These are phyloP conservation scores for Teunomyces barrocoloradensis DNA, from an alignment of 805 yeast species.

Conservation along the genomic window DNA sequence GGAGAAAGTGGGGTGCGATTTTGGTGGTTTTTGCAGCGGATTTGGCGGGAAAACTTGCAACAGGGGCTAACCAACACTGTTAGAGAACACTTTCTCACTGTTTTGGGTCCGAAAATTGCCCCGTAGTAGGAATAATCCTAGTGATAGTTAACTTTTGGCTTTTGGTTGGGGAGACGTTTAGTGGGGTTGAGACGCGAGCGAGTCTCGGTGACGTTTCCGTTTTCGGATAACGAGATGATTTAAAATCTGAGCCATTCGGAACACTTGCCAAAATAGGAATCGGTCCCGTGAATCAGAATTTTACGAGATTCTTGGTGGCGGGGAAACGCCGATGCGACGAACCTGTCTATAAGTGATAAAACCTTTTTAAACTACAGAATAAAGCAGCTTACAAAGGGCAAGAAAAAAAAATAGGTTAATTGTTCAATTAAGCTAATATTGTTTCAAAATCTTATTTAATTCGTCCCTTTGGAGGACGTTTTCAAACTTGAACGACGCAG, in stretches of 20 bases:
- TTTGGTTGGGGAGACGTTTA: not conserved
- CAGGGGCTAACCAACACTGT: not conserved
- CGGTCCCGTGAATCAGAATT: not conserved
- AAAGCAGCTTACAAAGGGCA: no score
- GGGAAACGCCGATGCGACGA: not conserved
- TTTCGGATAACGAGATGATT: not conserved
- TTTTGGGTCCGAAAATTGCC: not conserved
- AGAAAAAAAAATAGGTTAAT: no score
- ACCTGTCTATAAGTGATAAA: not conserved
- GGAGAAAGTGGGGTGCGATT: not conserved
- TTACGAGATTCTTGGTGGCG: not conserved
- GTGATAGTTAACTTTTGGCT: not conserved
- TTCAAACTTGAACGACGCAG: conserved; percentile 50
- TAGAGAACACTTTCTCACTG: not conserved
- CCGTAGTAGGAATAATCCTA: not conserved
- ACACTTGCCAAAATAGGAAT: not conserved
- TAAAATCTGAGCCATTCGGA: not conserved
- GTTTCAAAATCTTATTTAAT: conserved; percentile 33
- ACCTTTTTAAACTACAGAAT: not conserved
- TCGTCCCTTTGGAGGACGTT: conserved; percentile 41
- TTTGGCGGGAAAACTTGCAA: not conserved
- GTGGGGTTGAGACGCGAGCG: not conserved
- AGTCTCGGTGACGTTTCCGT: not conserved
- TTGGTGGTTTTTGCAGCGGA: not conserved
- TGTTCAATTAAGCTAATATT: conserved; percentile 14